Base-by-base conservation (phyloP, 1,284 basidiomycete species). In the Cronartium quercuum region DNA sequence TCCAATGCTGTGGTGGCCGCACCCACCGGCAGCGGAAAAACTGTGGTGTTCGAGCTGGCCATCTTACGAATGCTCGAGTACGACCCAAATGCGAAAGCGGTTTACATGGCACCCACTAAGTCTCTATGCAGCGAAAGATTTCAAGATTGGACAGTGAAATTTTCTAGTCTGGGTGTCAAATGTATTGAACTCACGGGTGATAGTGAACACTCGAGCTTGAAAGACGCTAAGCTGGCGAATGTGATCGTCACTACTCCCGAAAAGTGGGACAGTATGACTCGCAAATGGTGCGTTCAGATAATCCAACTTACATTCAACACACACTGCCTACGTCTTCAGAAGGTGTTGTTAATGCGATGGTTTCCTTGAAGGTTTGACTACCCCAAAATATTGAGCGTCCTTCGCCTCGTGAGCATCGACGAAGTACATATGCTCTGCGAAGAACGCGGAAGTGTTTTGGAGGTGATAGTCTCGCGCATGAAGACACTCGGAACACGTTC, bases 361-460 rank as follows among this genome's bases (percentile, higher is more conserved):
- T 12, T n/a, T 24, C 51, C 21, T 57, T 7, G 34, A 24, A 78
- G 80, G 55, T 76, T 76, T 34, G 78, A 79, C 37, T 77, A 80
- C 42, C 55, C 76, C 12, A 76, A 74, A 57, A 77, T 80, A 29
- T 73, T 79, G 35, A 78, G 77, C 29, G 76, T 68, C 12, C 67
- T 81, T 34, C 66, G 77, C 38, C 86, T 97, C 61, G 62, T 82
- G 47, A 78, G 83, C 67, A 90, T 98, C 55, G 95, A 98, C 80
- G 95, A 98, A 83, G 91, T 96, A 2, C 95, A 98, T 81, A 89
- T 94, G 63, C 86, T 98, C 10, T 90, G 92, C 68, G 95, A 98
- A 82, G 84, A 86, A 21, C 87, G 93, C 51, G 94, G 94, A 24
- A 91, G 92, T 75, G 92, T 91, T 3, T 85, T 98, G 3, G 95